phyloP scores from a whole-genome alignment of 352 stramenopile genomes.

The Pythium folliculosum region DNA sequence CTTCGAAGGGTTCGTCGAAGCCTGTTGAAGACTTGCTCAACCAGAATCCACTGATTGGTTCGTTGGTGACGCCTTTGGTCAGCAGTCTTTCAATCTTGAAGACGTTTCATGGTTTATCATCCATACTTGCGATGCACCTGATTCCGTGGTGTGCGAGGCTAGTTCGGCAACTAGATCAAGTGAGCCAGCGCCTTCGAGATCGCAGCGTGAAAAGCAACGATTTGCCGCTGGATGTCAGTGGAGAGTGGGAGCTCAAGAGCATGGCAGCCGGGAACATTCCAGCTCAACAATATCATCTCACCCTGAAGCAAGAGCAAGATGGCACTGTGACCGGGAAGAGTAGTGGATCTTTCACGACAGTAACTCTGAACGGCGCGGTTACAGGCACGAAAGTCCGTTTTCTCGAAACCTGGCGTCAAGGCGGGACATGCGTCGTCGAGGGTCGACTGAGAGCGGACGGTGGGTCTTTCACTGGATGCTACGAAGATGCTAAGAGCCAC shows the following conservation, averaged over 20 bases:
- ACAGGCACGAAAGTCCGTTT: conserved; percentile 83
- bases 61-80: conserved; percentile 64
- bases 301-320: conserved; percentile 64
- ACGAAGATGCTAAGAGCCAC: conserved; percentile 88
- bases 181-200: conserved; percentile 54
- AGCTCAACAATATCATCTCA: conserved; percentile 85
- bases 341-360: conserved; percentile 80
- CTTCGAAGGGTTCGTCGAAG: background rate
- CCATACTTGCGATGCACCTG: conserved; percentile 71
- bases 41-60: conserved; percentile 56
- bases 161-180: conserved; percentile 66
- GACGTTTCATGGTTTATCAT: conserved; percentile 69
- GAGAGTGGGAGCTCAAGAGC: conserved; percentile 88
- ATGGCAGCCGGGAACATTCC: conserved; percentile 87
- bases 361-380: conserved; percentile 75
- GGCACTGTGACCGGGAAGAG: conserved; percentile 70
- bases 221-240: conserved; percentile 65
- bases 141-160: conserved; percentile 76
- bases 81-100: conserved; percentile 65
- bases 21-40: conserved; percentile 27
- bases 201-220: conserved; percentile 34
- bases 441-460: conserved; percentile 75
- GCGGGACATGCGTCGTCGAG: conserved; percentile 85
- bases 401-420: conserved; percentile 85
- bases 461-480: conserved; percentile 69